phyloP scores from a whole-genome alignment of 106 monocot species.

The Hemerocallis citrina region DNA sequence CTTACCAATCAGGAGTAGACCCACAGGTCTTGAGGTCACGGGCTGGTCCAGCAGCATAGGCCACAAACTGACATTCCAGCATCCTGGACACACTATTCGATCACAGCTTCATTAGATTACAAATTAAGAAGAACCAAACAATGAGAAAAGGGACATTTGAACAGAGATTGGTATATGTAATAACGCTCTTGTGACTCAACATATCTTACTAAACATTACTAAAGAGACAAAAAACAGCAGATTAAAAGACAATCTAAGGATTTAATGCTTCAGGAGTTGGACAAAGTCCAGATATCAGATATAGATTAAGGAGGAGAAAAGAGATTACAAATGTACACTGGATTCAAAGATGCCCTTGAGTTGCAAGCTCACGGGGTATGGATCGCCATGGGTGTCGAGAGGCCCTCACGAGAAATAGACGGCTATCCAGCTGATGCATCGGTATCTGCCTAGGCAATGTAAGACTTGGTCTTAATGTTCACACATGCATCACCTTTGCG shows the following conservation, averaged over 20 bases:
- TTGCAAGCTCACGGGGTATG: no score
- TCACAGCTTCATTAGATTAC: background rate
- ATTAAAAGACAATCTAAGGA: background rate
- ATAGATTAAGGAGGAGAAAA: background rate
- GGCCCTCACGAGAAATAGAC: no score
- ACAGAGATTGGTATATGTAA: no score
- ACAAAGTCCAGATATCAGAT: background rate
- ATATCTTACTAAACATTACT: background rate
- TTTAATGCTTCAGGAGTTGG: constrained; percentile 2
- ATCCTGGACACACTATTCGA: constrained; percentile 1
- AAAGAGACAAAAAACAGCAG: constrained; percentile 1
- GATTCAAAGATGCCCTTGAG: no score
- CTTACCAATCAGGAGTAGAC: background rate
- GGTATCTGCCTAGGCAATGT: background rate
- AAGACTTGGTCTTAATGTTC: background rate
- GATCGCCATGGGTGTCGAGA: background rate
- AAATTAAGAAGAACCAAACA: background rate
- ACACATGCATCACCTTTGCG: background rate
- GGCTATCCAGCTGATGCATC: no score
- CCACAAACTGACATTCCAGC: background rate
- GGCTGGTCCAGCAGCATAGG: background rate
- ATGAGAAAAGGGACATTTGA: no score
- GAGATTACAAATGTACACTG: background rate
- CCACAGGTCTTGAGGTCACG: background rate
- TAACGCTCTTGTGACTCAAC: background rate